phyloP scores from a whole-genome alignment of 495 filamentous ascomycete species.

The Evernia prunastri region DNA sequence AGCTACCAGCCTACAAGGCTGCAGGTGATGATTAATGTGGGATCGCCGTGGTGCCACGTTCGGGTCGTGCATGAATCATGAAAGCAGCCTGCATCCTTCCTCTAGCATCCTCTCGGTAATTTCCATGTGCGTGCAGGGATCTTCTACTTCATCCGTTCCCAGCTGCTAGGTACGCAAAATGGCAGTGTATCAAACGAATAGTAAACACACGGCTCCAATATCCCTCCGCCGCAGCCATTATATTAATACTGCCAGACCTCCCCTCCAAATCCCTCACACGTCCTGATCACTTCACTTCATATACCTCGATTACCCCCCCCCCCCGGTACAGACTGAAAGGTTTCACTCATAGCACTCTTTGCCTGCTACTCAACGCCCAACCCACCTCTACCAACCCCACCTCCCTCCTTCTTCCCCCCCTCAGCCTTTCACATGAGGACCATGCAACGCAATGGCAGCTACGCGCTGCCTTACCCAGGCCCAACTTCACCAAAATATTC shows the following conservation, averaged over 20 bases:
- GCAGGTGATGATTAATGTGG: constrained; percentile 25
- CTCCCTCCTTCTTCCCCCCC: constrained; percentile 2
- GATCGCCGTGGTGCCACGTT: constrained; percentile 22
- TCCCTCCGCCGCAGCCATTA: constrained; percentile 26
- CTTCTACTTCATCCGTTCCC: constrained; percentile 4
- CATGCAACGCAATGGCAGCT: constrained; percentile 26
- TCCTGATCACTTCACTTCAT: neutral
- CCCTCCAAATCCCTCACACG: constrained; percentile 12
- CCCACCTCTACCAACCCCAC: neutral
- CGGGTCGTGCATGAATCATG: constrained; percentile 9
- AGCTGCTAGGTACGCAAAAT: constrained; percentile 20
- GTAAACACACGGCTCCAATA: constrained; percentile 18
- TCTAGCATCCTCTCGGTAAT: constrained; percentile 22
- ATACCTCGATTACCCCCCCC: constrained; percentile 15
- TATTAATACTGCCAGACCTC: constrained; percentile 21
- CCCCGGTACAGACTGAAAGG: constrained; percentile 1
- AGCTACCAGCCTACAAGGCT: too few relatives aligned
- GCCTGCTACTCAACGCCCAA: neutral
- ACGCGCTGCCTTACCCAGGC: constrained; percentile 22
- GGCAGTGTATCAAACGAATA: constrained; percentile 13
- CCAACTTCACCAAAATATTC: constrained; percentile 52
- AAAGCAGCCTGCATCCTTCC: constrained; percentile 7
- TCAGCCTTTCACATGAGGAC: constrained; percentile 16
- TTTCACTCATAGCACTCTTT: neutral
- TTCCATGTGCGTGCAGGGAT: constrained; percentile 27